These are phyloP conservation scores for Wickerhamiella allomyrinae DNA, from an alignment of 805 yeast genomes.

Conservation along the genomic window DNA sequence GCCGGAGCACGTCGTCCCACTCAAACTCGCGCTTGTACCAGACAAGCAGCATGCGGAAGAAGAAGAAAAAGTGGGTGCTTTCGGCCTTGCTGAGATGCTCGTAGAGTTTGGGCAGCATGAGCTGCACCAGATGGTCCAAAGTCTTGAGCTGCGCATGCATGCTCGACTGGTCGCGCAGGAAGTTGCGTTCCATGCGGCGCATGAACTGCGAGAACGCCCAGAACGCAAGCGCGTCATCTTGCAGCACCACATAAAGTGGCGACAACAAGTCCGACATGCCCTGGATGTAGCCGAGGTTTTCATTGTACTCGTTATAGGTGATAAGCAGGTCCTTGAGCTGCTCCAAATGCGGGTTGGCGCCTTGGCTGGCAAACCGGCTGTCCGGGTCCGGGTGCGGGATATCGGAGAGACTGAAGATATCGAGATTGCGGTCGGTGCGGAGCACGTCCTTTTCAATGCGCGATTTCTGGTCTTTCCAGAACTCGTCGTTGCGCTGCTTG, in stretches of 20 bases:
- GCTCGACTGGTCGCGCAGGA: constrained; percentile 81
- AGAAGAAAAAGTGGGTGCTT: constrained; percentile 79
- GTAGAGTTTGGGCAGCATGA: constrained; percentile 77
- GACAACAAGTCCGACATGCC: constrained; percentile 94
- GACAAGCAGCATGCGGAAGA: constrained; percentile 85
- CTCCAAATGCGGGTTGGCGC: constrained; percentile 66
- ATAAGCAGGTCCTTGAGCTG: constrained; percentile 62
- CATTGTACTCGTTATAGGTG: constrained; percentile 75
- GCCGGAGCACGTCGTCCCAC: constrained; percentile 55
- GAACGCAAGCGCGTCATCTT: constrained; percentile 67
- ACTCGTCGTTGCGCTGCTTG: constrained; percentile 41
- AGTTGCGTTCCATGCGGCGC: constrained; percentile 93
- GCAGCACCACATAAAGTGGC: constrained; percentile 51
- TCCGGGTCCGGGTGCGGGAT: constrained; percentile 29
- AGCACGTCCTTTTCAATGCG: constrained; percentile 89
- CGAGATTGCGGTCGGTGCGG: constrained; percentile 72
- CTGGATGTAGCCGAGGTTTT: constrained; percentile 84
- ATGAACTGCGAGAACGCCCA: constrained; percentile 81
- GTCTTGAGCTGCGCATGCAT: constrained; percentile 80
- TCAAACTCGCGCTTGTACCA: constrained; percentile 89
- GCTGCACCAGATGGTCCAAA: constrained; percentile 70
- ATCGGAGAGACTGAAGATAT: constrained; percentile 41
- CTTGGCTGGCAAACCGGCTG: constrained; percentile 44
- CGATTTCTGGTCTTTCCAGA: constrained; percentile 79
- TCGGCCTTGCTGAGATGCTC: constrained; percentile 77